Percentiles rank a stretch among this genome's conserved stretches.
These are phyloP conservation scores for Cryptococcus depauperatus DNA, from an alignment of 1,284 basidiomycete species.

Conservation along the genomic window DNA sequence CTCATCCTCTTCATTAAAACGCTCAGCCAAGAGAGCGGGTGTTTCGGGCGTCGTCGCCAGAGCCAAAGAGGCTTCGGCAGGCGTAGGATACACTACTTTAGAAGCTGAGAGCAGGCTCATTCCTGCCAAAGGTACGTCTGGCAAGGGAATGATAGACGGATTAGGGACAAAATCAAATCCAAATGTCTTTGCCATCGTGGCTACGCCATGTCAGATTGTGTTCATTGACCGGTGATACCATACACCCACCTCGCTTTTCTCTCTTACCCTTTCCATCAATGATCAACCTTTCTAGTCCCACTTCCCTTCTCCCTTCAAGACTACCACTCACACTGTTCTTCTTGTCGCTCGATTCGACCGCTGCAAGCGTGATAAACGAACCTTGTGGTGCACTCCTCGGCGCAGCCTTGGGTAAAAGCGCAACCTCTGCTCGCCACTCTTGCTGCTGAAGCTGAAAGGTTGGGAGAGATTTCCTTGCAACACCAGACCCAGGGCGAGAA, in stretches of 20 bases:
- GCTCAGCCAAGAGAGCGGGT: constrained; percentile 14
- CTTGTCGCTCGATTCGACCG: constrained; percentile 3
- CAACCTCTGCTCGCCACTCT: constrained; percentile 33
- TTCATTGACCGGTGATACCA: too few relatives aligned
- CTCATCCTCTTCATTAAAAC: constrained; percentile 9
- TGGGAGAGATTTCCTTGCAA: constrained; percentile 17
- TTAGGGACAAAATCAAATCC: constrained; percentile 40
- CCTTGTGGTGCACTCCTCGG: constrained; percentile 1
- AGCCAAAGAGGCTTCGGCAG: not conserved
- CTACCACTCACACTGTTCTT: not conserved
- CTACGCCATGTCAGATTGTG: constrained; percentile 5
- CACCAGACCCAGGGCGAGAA: constrained; percentile 14
- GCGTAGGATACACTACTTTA: not conserved
- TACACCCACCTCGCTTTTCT: constrained; percentile 29
- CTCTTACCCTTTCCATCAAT: constrained; percentile 26
- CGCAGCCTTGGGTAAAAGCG: constrained; percentile 14
- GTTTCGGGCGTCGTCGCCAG: constrained; percentile 16
- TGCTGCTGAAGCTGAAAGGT: constrained; percentile 4
- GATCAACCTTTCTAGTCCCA: constrained; percentile 26
- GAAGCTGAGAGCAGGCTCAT: constrained; percentile 3
- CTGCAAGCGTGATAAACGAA: too few relatives aligned
- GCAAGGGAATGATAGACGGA: constrained; percentile 26
- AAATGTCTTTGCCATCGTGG: constrained; percentile 32
- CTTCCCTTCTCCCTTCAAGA: constrained; percentile 14
- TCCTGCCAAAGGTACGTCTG: constrained; percentile 13